Evolutionary conservation across 371 early-diverging fungal species (phyloP).

Genomic region (Hamiltosporidium tvaerminnensis): DNA sequence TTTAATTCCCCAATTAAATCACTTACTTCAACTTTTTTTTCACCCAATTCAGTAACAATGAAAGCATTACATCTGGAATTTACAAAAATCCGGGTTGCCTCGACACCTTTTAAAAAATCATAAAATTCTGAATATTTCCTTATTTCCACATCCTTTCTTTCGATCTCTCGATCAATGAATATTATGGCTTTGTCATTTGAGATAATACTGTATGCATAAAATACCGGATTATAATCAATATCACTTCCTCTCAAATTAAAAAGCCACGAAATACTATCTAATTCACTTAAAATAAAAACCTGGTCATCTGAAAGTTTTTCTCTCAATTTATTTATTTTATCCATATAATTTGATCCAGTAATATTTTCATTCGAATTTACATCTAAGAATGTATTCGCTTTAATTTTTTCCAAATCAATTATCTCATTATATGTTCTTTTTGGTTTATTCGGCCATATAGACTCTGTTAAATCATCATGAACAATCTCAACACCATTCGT

Average conservation of each 20-base stretch:
- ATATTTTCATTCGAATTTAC: constrained; percentile 44
- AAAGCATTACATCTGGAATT: constrained; percentile 9
- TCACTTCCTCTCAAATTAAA: constrained; percentile 91
- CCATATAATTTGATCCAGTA: constrained; percentile 69
- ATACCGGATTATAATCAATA: constrained; percentile 83
- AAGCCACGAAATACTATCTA: constrained; percentile 58
- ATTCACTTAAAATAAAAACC: constrained; percentile 32
- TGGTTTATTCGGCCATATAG: constrained; percentile 7
- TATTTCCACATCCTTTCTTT: neutral
- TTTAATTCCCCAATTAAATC: constrained; percentile 15
- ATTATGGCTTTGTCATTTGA: constrained; percentile 58
- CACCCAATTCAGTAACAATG: neutral
- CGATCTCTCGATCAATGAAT: constrained; percentile 59
- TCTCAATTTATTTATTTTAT: constrained; percentile 23
- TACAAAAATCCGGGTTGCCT: neutral
- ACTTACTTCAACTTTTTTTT: constrained; percentile 11
- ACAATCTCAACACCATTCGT: constrained; percentile 25
- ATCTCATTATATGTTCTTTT: neutral
- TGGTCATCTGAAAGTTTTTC: constrained; percentile 6
- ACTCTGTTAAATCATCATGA: constrained; percentile 9
- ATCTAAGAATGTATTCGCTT: neutral
- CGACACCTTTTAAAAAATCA: neutral
- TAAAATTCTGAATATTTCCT: neutral
- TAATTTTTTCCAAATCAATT: constrained; percentile 3
- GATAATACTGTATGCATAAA: constrained; percentile 72